Evolutionary conservation across 306 rosid species (phyloP).

Genomic region (Mucuna pruriens): DNA sequence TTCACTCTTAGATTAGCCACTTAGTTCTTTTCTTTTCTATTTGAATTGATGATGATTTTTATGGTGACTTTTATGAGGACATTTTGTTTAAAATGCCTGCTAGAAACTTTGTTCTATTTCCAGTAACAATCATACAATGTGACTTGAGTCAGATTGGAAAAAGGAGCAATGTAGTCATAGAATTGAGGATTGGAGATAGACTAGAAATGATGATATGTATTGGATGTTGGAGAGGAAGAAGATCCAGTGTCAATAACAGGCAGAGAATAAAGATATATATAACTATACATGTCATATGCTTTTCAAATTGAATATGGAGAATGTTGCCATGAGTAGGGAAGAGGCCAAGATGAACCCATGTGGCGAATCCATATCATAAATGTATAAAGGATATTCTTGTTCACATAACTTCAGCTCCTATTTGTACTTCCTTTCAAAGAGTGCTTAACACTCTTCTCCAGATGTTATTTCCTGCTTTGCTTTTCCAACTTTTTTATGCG

Average conservation of each 20-base stretch:
- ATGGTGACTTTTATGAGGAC: background rate
- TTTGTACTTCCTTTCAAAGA: background rate
- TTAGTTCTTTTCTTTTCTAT: background rate
- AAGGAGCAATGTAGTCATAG: background rate
- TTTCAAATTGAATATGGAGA: background rate
- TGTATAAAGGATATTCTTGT: conserved; percentile 9
- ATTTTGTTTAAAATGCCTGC: background rate
- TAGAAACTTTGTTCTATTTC: conserved; percentile 15
- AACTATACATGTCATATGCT: too few species aligned
- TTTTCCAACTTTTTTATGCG: background rate
- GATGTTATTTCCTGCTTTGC: background rate
- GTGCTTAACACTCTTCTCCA: conserved; percentile 4
- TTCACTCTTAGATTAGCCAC: background rate
- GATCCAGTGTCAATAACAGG: background rate
- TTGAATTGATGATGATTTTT: conserved; percentile 31
- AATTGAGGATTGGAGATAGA: background rate
- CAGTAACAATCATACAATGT: background rate
- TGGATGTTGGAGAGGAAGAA: background rate
- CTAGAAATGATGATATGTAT: background rate
- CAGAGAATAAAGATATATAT: background rate
- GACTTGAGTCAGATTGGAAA: background rate
- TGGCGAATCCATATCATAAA: background rate
- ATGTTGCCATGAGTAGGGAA: background rate
- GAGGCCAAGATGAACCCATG: background rate
- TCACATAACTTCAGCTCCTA: background rate